These are phyloP conservation scores for Dendrobium huoshanense DNA, from an alignment of 106 monocot genomes.

Conservation along the genomic window DNA sequence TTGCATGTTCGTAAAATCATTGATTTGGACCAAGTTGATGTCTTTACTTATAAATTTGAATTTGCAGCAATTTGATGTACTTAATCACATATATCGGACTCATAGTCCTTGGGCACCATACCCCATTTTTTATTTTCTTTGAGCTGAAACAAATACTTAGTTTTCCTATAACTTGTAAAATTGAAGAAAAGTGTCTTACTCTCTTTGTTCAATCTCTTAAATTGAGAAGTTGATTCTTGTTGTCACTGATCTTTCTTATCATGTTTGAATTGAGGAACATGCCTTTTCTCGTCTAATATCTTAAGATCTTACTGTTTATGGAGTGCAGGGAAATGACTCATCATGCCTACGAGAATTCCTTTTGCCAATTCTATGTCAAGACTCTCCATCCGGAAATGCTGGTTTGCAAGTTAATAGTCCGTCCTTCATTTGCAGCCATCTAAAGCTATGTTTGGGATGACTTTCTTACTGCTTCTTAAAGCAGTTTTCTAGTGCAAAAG, in stretches of 20 bases:
- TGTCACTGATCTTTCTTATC: background rate
- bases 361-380: slow-evolving; percentile 51
- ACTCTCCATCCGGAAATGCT: slow-evolving; percentile 76
- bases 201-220: background rate
- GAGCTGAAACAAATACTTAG: background rate
- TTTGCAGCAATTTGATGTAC: no score
- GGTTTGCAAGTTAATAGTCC: slow-evolving; percentile 72
- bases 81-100: no score
- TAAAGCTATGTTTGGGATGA: background rate
- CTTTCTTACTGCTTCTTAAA: no score
- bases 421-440: background rate
- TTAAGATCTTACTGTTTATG: background rate
- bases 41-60: no score
- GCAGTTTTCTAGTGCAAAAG: no score
- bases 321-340: slow-evolving; percentile 71
- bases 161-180: background rate
- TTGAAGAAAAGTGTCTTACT: background rate
- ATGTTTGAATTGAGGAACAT: background rate
- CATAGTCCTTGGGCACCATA: background rate
- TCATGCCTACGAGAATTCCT: slow-evolving; percentile 92
- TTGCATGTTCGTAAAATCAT: background rate
- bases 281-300: background rate
- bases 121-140: background rate
- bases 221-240: background rate
- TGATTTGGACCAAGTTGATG: background rate